Evolutionary conservation across 345 rosid species (phyloP).

Genomic region (Brassica cretica): DNA sequence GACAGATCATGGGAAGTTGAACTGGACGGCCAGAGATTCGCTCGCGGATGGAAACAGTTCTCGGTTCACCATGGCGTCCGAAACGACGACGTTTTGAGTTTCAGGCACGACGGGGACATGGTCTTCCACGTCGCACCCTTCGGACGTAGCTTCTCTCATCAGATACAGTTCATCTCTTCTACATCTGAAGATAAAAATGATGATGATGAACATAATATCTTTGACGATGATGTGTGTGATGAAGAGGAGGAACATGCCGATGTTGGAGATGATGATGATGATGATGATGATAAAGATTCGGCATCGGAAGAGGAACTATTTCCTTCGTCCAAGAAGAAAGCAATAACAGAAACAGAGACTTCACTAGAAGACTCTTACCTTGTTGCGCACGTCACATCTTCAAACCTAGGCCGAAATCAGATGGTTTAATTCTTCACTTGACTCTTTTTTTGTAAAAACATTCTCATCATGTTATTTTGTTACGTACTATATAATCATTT

Average conservation of each 20-base stretch:
- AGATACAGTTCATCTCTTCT: constrained; percentile 12
- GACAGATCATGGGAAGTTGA: constrained; percentile 32
- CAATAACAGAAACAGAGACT: constrained; percentile 19
- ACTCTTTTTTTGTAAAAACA: not conserved
- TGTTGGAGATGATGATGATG: constrained; percentile 8
- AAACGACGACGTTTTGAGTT: constrained; percentile 30
- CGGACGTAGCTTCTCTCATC: constrained; percentile 31
- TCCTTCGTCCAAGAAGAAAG: constrained; percentile 21
- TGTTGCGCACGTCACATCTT: constrained; percentile 26
- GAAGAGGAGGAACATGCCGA: not conserved
- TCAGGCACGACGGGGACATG: constrained; percentile 26
- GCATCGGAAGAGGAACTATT: not conserved
- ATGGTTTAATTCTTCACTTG: constrained; percentile 12
- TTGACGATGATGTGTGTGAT: constrained; percentile 12
- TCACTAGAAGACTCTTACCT: constrained; percentile 2
- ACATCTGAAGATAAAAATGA: constrained; percentile 17
- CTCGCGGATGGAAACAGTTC: constrained; percentile 27
- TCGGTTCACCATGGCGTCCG: constrained; percentile 18
- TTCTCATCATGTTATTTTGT: not conserved
- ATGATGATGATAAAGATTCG: not conserved
- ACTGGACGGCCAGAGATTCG: constrained; percentile 19
- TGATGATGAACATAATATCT: constrained; percentile 16
- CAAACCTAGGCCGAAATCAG: constrained; percentile 5
- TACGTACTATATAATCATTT: not conserved
- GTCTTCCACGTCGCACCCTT: constrained; percentile 31